Percentiles rank a stretch among this genome's conserved stretches.
Conservation (phyloP, 805 yeast genomes). For the Dipodascopsis tothii region DNA sequence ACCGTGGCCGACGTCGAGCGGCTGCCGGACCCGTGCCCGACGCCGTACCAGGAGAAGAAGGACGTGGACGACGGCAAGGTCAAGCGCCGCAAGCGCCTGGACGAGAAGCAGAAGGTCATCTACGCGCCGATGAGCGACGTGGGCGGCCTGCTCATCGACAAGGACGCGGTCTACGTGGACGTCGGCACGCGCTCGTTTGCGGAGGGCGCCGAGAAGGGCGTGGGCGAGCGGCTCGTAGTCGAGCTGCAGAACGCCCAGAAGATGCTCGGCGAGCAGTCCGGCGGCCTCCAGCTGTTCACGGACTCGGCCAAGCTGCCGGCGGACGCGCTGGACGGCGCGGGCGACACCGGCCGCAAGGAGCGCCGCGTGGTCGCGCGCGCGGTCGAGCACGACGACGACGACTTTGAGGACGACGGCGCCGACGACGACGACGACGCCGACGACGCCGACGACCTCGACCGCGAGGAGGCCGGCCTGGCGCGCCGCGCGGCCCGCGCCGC, state of each 20-base stretch:
- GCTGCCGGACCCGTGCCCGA: conserved; percentile 97
- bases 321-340: conserved; percentile 35
- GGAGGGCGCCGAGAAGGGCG: conserved; percentile 55
- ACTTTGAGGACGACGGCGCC: conserved; percentile 16
- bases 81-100: conserved; percentile 76
- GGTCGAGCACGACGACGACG: conserved; percentile 20
- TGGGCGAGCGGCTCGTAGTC: conserved; percentile 81
- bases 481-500: background rate
- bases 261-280: conserved; percentile 51
- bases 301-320: conserved; percentile 36
- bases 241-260: conserved; percentile 64
- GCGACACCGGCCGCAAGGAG: conserved; percentile 26
- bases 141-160: conserved; percentile 96
- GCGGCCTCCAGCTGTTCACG: conserved; percentile 68
- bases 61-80: conserved; percentile 64
- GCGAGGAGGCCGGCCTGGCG: conserved; percentile 5
- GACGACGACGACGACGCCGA: conserved; percentile 36
- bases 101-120: conserved; percentile 85
- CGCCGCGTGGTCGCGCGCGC: conserved; percentile 18
- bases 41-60: conserved; percentile 84
- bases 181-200: conserved; percentile 51
- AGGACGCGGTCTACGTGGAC: conserved; percentile 93
- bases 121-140: conserved; percentile 99
- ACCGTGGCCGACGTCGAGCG: conserved; percentile 70
- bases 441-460: conserved; percentile 18